These are phyloP conservation scores for Liquidambar formosana DNA, from an alignment of 164 flowering plant species.

Conservation along the genomic window DNA sequence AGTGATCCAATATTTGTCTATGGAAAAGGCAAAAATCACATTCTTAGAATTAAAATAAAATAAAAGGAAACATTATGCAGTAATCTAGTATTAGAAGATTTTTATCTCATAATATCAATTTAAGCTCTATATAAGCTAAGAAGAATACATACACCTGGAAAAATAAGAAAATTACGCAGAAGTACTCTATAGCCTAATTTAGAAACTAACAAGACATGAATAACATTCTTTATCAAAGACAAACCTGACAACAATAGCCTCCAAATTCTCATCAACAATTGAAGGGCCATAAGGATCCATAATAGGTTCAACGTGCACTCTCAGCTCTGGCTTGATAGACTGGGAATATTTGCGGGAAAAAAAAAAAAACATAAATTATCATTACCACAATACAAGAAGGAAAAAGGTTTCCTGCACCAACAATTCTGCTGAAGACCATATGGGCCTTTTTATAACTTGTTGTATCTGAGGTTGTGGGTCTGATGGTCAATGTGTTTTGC, in stretches of 20 bases:
- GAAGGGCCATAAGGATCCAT: conserved; percentile 94
- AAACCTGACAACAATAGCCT: conserved; percentile 94
- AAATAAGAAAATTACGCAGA: no score
- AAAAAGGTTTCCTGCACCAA: neutral
- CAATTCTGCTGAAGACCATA: neutral
- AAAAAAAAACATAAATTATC: neutral
- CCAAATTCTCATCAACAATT: conserved; percentile 80
- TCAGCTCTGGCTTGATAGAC: conserved; percentile 77
- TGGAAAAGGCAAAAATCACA: neutral
- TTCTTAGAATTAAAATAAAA: neutral
- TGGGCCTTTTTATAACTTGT: neutral
- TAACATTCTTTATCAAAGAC: neutral
- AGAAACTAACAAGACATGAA: neutral
- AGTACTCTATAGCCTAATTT: neutral
- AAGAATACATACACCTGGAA: neutral
- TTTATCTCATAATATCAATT: neutral
- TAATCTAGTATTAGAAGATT: neutral
- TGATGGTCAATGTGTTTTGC: neutral
- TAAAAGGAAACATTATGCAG: neutral
- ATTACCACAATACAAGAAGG: neutral
- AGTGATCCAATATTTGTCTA: neutral
- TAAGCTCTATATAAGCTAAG: neutral
- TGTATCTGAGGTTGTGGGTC: neutral
- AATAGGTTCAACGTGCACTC: conserved; percentile 81
- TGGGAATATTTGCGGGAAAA: conserved; percentile 21